A percentile compares a stretch with the other conserved stretches of the same genome.
These are phyloP conservation scores for Exserohilum rostratum DNA, from an alignment of 2,329 filamentous ascomycete genomes.

Conservation along the genomic window DNA sequence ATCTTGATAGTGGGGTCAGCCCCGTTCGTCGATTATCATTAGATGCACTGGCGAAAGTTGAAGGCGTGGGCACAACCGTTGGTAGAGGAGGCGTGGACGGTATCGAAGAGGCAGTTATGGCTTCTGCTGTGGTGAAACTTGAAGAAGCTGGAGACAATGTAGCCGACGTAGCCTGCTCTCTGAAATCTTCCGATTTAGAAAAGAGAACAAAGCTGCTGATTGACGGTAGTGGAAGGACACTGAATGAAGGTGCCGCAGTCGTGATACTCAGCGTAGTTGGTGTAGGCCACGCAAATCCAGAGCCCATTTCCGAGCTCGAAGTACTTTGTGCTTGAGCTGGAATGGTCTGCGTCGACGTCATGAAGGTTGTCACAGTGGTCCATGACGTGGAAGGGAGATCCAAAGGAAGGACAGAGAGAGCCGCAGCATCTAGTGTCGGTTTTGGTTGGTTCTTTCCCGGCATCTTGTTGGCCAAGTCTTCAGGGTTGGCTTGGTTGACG, in stretches of 20 bases:
- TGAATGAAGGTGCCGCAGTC: not conserved
- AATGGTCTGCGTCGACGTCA: not conserved
- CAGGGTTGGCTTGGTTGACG: constrained; percentile 11
- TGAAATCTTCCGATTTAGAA: constrained; percentile 5
- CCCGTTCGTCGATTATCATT: not conserved
- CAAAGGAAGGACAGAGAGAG: not conserved
- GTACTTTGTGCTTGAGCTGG: not conserved
- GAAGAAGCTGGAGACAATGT: not conserved
- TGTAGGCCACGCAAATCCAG: not conserved
- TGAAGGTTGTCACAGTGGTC: not conserved
- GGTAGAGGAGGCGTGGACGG: not conserved
- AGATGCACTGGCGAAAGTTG: not conserved
- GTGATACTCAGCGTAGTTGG: not conserved
- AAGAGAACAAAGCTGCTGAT: constrained; percentile 10
- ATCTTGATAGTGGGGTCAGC: constrained; percentile 10
- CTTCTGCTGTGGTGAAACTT: not conserved
- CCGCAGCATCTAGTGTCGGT: constrained; percentile 2
- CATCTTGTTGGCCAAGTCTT: constrained; percentile 2
- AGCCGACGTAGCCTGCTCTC: not conserved
- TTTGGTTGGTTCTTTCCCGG: constrained; percentile 17
- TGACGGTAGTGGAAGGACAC: not conserved
- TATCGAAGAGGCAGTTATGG: not conserved
- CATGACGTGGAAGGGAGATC: not conserved
- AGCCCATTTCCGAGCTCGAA: not conserved
- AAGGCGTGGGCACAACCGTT: not conserved